Conservation (phyloP, 352 stramenopile genomes). For the Pythium sp. region DNA sequence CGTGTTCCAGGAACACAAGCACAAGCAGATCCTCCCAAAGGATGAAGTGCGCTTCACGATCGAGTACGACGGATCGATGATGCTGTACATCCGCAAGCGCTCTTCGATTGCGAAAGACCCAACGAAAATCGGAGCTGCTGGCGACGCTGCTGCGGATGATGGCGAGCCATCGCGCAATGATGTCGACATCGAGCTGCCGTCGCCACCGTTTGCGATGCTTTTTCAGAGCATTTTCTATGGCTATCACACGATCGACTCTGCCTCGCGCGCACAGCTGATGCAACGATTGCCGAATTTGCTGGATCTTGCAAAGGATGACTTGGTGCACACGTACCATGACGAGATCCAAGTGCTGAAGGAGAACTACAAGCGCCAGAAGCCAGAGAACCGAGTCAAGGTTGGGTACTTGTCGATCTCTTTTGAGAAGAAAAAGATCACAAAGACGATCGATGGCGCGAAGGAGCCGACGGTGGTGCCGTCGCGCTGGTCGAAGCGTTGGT, state of each 20-base stretch:
- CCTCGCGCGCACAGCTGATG: constrained; percentile 57
- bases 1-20: constrained; percentile 26
- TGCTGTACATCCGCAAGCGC: constrained; percentile 41
- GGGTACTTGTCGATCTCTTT: constrained; percentile 76
- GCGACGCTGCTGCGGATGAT: constrained; percentile 6
- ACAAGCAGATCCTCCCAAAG: constrained; percentile 32
- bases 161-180: constrained; percentile 11
- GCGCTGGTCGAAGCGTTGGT: constrained; percentile 85
- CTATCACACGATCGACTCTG: constrained; percentile 59
- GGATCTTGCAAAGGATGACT: constrained; percentile 71
- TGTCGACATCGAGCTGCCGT: constrained; percentile 27
- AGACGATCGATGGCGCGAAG: constrained; percentile 57
- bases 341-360: constrained; percentile 78
- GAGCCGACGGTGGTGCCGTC: constrained; percentile 54
- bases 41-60: constrained; percentile 64
- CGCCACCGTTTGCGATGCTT: constrained; percentile 47
- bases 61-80: constrained; percentile 34
- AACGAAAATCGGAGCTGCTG: constrained; percentile 16
- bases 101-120: constrained; percentile 29
- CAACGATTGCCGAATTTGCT: constrained; percentile 66
- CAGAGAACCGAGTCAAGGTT: constrained; percentile 78
- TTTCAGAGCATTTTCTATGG: constrained; percentile 79
- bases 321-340: constrained; percentile 83
- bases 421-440: constrained; percentile 56
- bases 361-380: constrained; percentile 81